These are phyloP conservation scores for Centaurea solstitialis DNA, from an alignment of 129 eudicot species.

Conservation along the genomic window DNA sequence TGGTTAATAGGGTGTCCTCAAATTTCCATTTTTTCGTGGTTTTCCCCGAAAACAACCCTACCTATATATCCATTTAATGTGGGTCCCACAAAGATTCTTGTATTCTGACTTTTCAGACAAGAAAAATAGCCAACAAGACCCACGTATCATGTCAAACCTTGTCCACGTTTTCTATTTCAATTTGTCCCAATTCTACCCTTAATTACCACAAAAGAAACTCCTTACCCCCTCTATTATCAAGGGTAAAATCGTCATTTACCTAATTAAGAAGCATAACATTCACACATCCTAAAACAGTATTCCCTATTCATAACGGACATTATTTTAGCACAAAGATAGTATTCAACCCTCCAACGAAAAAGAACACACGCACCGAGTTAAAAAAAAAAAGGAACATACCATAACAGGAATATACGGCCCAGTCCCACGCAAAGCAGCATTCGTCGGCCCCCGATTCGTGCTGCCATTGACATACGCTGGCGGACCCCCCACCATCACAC, in stretches of 20 bases:
- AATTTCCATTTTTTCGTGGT: not conserved
- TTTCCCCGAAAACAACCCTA: not conserved
- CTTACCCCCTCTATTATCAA: not conserved
- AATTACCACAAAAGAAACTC: not conserved
- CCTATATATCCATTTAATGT: too few species aligned
- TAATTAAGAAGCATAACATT: not conserved
- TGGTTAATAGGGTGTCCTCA: not conserved
- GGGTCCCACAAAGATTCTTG: not conserved
- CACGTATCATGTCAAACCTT: not conserved
- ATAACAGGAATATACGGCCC: constrained; percentile 71
- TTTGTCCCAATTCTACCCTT: not conserved
- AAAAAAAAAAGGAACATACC: constrained; percentile 45
- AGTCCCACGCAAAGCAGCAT: constrained; percentile 48
- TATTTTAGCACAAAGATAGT: too few species aligned
- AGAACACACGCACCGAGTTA: not conserved
- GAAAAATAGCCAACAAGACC: not conserved
- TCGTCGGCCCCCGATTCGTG: constrained; percentile 3
- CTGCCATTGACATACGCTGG: constrained; percentile 28
- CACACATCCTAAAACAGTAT: not conserved
- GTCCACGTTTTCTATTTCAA: not conserved
- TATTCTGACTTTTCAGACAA: not conserved
- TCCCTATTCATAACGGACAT: too few species aligned
- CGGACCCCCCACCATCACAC: constrained; percentile 32
- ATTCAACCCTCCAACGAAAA: not conserved
- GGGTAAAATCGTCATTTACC: not conserved